These are phyloP conservation scores for Kurtzmaniella quercitrusa DNA, from an alignment of 1,139 yeast species.

Conservation along the genomic window DNA sequence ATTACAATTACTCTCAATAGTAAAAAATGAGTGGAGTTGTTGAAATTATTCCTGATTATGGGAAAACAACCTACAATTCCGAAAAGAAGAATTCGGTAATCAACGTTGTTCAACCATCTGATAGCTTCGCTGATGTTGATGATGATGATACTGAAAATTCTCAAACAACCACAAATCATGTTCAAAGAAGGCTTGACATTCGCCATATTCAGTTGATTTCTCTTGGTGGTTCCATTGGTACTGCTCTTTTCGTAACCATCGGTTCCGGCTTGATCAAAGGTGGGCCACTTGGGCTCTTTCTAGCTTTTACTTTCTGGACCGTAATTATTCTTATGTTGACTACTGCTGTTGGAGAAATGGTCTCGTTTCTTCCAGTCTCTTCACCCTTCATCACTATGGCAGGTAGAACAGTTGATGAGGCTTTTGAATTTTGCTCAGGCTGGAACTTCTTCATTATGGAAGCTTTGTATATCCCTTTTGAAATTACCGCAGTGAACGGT, in stretches of 20 bases:
- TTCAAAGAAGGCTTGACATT: conserved; percentile 8
- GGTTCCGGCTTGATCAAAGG: conserved; percentile 37
- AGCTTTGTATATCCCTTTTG: conserved; percentile 75
- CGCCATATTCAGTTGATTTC: conserved; percentile 33
- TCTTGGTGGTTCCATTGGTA: conserved; percentile 34
- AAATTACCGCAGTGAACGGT: conserved; percentile 74
- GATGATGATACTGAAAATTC: too few species aligned
- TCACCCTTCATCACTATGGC: conserved; percentile 59
- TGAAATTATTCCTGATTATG: not conserved
- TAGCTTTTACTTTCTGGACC: conserved; percentile 42
- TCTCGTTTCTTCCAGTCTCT: conserved; percentile 66
- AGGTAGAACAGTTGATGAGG: conserved; percentile 56
- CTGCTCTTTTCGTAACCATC: conserved; percentile 45
- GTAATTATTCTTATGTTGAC: conserved; percentile 57
- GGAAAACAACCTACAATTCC: not conserved
- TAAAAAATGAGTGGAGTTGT: not conserved
- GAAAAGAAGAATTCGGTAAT: not conserved
- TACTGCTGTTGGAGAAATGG: conserved; percentile 79
- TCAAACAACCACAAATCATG: too few species aligned
- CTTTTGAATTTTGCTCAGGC: conserved; percentile 73
- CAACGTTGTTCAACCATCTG: not conserved
- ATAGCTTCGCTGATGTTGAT: not conserved
- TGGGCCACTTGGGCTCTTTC: conserved; percentile 46
- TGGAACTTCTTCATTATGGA: conserved; percentile 79
- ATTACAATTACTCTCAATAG: too few species aligned